A percentile compares a stretch with the other conserved stretches of the same genome.
phyloP scores from a whole-genome alignment of 768 basidiomycete genomes.

The Agaricus subrufescens region DNA sequence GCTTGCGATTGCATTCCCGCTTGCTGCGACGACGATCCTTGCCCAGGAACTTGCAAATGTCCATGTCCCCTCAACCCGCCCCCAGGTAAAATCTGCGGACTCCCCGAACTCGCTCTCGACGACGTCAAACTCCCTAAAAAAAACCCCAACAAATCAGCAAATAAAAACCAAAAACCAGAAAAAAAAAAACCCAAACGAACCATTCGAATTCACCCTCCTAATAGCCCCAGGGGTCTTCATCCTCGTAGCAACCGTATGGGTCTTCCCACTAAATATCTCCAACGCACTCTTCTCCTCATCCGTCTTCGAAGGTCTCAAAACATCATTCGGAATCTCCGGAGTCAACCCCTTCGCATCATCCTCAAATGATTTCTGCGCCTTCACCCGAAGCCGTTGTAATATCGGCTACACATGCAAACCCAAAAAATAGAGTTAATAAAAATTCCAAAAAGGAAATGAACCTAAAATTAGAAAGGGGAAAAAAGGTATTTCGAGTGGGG shows the following conservation, averaged over 20 bases:
- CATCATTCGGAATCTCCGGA: conserved; percentile 45
- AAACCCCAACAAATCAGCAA: too few relatives aligned
- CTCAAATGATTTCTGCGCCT: conserved; percentile 51
- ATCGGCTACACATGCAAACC: conserved; percentile 45
- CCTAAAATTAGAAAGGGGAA: background rate
- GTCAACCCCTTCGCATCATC: conserved; percentile 44
- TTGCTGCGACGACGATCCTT: background rate
- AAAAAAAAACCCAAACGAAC: background rate
- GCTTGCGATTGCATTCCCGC: too few relatives aligned
- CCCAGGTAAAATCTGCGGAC: background rate
- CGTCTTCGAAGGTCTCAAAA: conserved; percentile 47
- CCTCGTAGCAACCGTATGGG: conserved; percentile 55
- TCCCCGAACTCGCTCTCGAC: conserved; percentile 1
- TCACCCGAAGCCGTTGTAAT: conserved; percentile 52
- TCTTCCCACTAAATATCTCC: conserved; percentile 73
- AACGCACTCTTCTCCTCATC: conserved; percentile 61
- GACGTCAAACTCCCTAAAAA: conserved; percentile 1
- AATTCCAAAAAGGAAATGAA: background rate
- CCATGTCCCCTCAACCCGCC: background rate
- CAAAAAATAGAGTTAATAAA: background rate
- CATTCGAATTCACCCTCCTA: background rate
- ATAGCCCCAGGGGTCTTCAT: background rate
- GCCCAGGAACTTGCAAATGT: background rate
- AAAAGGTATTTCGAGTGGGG: too few relatives aligned
- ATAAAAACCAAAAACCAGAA: background rate